These are phyloP conservation scores for Simmondsia chinensis DNA, from an alignment of 148 eudicot species.

Conservation along the genomic window DNA sequence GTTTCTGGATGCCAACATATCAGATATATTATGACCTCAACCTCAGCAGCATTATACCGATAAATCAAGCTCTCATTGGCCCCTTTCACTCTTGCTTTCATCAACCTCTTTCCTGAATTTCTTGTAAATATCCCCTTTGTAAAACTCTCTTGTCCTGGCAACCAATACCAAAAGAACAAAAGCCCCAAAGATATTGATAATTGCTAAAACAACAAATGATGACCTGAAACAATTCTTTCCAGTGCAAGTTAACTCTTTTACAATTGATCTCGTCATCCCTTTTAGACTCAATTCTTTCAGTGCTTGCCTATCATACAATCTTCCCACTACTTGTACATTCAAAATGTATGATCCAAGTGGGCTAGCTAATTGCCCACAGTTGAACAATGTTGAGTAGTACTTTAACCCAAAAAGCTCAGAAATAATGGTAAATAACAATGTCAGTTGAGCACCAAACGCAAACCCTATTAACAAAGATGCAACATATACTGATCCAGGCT, in stretches of 20 bases:
- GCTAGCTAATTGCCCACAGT: conserved; percentile 35
- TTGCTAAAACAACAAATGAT: conserved; percentile 25
- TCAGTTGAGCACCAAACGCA: conserved; percentile 41
- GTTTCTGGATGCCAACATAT: too few relatives aligned
- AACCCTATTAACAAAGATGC: conserved; percentile 42
- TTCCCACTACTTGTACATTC: conserved; percentile 32
- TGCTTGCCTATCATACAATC: conserved; percentile 25
- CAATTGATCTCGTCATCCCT: conserved; percentile 17
- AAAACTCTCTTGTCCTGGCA: conserved; percentile 33
- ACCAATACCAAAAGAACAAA: conserved; percentile 28
- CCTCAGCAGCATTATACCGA: too few relatives aligned
- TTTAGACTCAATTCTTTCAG: conserved; percentile 15
- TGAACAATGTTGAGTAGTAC: conserved; percentile 46
- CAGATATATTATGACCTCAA: too few relatives aligned
- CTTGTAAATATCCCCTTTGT: conserved; percentile 40
- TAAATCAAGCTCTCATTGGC: conserved; percentile 7
- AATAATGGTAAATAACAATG: conserved; percentile 34
- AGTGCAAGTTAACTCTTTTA: conserved; percentile 27
- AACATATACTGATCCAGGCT: conserved; percentile 30
- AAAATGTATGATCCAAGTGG: conserved; percentile 36
- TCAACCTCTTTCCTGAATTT: conserved; percentile 30
- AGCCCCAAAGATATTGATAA: conserved; percentile 23
- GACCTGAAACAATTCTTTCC: conserved; percentile 29
- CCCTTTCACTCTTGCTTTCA: neutral
- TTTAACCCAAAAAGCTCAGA: conserved; percentile 47